Evolutionary conservation across 257 asterid species (phyloP).

Genomic region (Nicotiana tabacum): DNA sequence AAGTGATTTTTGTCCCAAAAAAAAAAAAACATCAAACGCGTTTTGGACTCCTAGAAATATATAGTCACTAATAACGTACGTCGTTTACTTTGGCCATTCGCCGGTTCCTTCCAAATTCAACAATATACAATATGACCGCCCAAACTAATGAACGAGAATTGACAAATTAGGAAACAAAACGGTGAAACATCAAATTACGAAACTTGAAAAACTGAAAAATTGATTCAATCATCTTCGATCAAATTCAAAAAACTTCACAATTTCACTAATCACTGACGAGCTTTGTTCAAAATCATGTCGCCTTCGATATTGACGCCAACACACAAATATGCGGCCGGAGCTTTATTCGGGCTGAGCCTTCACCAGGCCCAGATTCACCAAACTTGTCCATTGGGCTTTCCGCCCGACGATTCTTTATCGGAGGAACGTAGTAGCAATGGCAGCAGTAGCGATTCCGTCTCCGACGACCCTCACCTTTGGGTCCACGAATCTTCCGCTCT

Average conservation of each 20-base stretch:
- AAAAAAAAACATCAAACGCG: too few relatives aligned
- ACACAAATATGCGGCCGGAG: conserved; percentile 76
- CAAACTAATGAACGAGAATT: not conserved
- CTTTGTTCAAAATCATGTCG: conserved; percentile 20
- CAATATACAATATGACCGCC: not conserved
- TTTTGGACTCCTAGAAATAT: too few relatives aligned
- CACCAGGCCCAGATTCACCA: conserved; percentile 78
- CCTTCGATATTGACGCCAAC: conserved; percentile 49
- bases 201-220: not conserved
- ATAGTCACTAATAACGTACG: too few relatives aligned
- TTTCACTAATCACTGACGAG: not conserved
- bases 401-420: conserved; percentile 23
- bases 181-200: not conserved
- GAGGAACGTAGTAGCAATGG: conserved; percentile 32
- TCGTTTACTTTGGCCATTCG: too few relatives aligned
- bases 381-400: conserved; percentile 57
- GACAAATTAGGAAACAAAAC: not conserved
- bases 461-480: conserved; percentile 70
- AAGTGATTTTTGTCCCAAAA: too few relatives aligned
- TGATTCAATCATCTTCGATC: not conserved
- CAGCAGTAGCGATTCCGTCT: conserved; percentile 60
- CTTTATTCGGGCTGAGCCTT: conserved; percentile 64
- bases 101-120: not conserved
- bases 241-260: not conserved
- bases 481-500: conserved; percentile 55